Evolutionary conservation across 2,329 filamentous ascomycete species (phyloP), one percentile per base, ranked within the genome.

Genomic region (Sporothrix pallida): DNA sequence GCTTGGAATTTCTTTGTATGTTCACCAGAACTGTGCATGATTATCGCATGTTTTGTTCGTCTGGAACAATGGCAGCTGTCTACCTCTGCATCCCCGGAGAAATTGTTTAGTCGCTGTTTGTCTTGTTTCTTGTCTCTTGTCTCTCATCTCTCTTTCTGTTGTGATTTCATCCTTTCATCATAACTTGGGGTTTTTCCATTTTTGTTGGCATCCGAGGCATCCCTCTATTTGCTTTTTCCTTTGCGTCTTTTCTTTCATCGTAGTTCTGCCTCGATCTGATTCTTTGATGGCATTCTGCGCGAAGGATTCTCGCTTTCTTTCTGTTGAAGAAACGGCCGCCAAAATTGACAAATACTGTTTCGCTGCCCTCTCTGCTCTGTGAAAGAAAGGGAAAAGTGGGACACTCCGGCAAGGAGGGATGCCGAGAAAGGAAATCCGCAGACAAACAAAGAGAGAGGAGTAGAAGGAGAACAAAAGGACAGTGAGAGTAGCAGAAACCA

Each of bases 351-450:
- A 46, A 46, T 63, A 46, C 58, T 20, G 3, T n/a, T 54, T 26
- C 23, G 23, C 23, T 26, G 23, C 23, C 23, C 23, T 26, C 23
- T 26, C 23, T 26, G 23, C 23, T 26, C 23, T 26, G 23, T 26
- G 54, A 31, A 58, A 20, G 10, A 7, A 58, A 31, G 13, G 12
- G 9, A 42, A 68, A 15, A 68, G 44, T 52, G 63, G 65, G 8
- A 52, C 65, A 9, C 20, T 15, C 20, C 46, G 48, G 3, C 15
- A 52, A 68, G 65, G 65, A 52, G 46, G 23, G 44, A 52, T 67
- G 46, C 65, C 65, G 65, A 68, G 46, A 68, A 68, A 52, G 65
- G 65, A 37, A 68, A 68, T 12, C 15, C 46, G 20, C 48, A 52
- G 23, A 37, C 52, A 56, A 26, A 68, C 65, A 68, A 68, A 68